These are phyloP conservation scores for Penicillium sp. DNA, from an alignment of 2,329 filamentous ascomycete genomes.

Conservation along the genomic window DNA sequence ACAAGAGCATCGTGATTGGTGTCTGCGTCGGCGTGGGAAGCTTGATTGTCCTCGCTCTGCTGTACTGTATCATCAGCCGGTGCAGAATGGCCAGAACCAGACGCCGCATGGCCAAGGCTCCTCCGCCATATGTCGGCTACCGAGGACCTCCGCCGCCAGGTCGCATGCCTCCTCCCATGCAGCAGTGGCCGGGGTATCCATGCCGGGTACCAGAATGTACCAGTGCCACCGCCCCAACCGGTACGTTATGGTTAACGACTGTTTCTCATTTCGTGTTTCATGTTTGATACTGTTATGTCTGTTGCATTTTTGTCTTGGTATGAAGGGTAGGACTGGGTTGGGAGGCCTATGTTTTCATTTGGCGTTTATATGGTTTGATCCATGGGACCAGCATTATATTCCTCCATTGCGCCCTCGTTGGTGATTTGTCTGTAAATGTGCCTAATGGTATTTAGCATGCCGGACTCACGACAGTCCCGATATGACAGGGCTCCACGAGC, in stretches of 20 bases:
- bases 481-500: too few species aligned
- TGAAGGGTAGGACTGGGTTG: neutral
- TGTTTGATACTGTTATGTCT: neutral
- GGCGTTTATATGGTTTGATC: conserved; percentile 4
- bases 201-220: conserved; percentile 25
- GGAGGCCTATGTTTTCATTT: neutral
- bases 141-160: conserved; percentile 6
- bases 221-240: conserved; percentile 19
- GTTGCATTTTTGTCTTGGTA: conserved; percentile 2
- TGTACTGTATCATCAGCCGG: conserved; percentile 60
- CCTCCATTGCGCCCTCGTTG: neutral
- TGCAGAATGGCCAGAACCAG: conserved; percentile 44
- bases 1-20: conserved; percentile 79
- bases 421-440: conserved; percentile 1
- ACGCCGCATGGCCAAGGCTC: conserved; percentile 15
- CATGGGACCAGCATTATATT: neutral
- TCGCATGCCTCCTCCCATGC: conserved; percentile 6
- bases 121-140: conserved; percentile 9
- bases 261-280: neutral
- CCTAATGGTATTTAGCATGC: too few species aligned
- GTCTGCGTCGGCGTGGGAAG: conserved; percentile 66
- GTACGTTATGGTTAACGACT: conserved; percentile 25
- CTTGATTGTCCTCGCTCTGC: conserved; percentile 63
- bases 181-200: conserved; percentile 24
- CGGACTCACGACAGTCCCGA: too few species aligned